phyloP scores from a whole-genome alignment of 2,329 filamentous ascomycete species.

The Colletotrichum ledebouriae region DNA sequence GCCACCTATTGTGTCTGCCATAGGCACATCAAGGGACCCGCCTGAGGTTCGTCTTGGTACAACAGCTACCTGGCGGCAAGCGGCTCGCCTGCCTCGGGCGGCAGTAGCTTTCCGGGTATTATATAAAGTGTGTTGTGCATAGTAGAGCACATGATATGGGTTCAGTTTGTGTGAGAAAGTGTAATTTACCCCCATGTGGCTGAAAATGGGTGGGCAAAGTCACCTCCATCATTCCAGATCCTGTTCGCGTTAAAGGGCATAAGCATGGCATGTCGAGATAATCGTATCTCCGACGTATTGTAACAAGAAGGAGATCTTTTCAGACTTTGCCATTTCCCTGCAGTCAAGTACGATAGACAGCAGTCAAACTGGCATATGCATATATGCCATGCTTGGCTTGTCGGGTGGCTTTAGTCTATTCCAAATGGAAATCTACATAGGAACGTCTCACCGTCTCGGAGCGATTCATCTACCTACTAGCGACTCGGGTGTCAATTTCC shows the following conservation, averaged over 20 bases:
- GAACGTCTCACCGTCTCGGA: not conserved
- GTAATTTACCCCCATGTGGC: too few species aligned
- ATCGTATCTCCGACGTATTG: slow-evolving; percentile 4
- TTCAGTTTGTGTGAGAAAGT: too few species aligned
- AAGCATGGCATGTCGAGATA: too few species aligned
- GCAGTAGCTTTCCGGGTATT: too few species aligned
- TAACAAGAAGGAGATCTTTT: not conserved
- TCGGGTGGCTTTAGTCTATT: not conserved
- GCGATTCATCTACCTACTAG: not conserved
- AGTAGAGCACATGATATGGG: too few species aligned
- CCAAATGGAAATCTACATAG: not conserved
- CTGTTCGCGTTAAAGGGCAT: too few species aligned
- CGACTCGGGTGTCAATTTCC: not conserved
- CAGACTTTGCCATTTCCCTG: slow-evolving; percentile 3
- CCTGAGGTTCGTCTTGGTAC: not conserved
- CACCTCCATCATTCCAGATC: too few species aligned
- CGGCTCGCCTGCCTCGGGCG: too few species aligned
- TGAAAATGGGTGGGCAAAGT: too few species aligned
- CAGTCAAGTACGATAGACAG: not conserved
- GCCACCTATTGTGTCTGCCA: slow-evolving; percentile 2
- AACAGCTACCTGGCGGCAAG: not conserved
- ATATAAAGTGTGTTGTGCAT: too few species aligned
- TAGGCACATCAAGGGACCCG: too few species aligned
- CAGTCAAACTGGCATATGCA: slow-evolving; percentile 33
- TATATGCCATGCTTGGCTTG: slow-evolving; percentile 9